Conservation (phyloP, 2,329 filamentous ascomycete genomes). For the Aspergillus costaricaensis region DNA sequence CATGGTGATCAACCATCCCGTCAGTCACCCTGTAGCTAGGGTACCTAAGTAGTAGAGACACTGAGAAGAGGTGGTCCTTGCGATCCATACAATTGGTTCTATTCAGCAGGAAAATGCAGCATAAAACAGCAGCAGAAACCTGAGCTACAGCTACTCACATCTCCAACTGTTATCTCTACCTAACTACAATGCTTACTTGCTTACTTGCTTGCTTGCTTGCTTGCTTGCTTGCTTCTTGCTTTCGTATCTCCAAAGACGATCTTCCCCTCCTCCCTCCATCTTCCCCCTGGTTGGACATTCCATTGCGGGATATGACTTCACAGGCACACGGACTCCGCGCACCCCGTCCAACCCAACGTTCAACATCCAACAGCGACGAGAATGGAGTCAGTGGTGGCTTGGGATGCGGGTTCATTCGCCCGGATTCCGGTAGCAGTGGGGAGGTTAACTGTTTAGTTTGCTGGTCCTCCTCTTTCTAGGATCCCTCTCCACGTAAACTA, state of each 20-base stretch:
- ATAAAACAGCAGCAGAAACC: not conserved
- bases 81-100: not conserved
- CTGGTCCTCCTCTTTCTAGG: not conserved
- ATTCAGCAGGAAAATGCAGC: not conserved
- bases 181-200: too few relatives aligned
- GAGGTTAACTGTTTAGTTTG: not conserved
- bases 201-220: not conserved
- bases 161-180: too few relatives aligned
- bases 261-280: not conserved
- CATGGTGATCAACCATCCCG: not conserved
- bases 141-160: too few relatives aligned
- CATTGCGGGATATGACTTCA: not conserved
- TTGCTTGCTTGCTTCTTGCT: not conserved
- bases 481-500: conserved; percentile 6
- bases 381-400: not conserved
- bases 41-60: too few relatives aligned
- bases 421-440: not conserved
- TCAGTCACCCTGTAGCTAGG: not conserved
- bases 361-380: not conserved
- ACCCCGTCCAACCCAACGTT: not conserved
- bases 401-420: not conserved
- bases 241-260: not conserved
- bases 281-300: not conserved
- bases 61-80: too few relatives aligned
- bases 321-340: not conserved